phyloP scores from a whole-genome alignment of 176 grass and related monocot genomes.

The Carex pumila region DNA sequence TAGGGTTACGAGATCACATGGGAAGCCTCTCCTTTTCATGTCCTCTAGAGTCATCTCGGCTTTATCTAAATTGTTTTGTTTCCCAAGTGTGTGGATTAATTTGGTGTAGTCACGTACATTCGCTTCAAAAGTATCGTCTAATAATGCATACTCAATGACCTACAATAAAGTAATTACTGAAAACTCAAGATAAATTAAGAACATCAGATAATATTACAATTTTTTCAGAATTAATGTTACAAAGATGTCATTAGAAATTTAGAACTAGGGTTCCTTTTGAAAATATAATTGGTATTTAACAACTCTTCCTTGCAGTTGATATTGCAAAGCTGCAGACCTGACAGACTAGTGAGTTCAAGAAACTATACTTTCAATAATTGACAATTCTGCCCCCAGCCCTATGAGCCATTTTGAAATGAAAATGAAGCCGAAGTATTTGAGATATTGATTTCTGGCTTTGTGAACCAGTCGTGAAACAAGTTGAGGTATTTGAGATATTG shows the following conservation, averaged over 20 bases:
- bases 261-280: background rate
- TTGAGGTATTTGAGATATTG: too few species aligned
- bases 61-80: conserved; percentile 60
- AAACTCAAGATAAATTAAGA: background rate
- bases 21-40: conserved; percentile 67
- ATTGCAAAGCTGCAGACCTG: background rate
- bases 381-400: background rate
- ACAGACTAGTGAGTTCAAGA: background rate
- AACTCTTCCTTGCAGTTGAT: background rate
- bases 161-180: conserved; percentile 4
- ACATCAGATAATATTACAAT: background rate
- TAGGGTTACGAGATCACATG: conserved; percentile 59
- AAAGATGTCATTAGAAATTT: background rate
- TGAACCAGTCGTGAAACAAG: too few species aligned
- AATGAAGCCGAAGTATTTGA: too few species aligned
- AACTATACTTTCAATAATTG: background rate
- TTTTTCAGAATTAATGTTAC: background rate
- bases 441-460: too few species aligned
- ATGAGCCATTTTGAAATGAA: too few species aligned
- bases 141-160: conserved; percentile 57
- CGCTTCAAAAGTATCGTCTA: conserved; percentile 67
- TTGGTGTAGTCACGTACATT: conserved; percentile 77
- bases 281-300: background rate
- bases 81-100: conserved; percentile 56
- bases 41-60: conserved; percentile 49